phyloP scores from a whole-genome alignment of 2,329 filamentous ascomycete species.

The Allantophomopsis lycopodina region DNA sequence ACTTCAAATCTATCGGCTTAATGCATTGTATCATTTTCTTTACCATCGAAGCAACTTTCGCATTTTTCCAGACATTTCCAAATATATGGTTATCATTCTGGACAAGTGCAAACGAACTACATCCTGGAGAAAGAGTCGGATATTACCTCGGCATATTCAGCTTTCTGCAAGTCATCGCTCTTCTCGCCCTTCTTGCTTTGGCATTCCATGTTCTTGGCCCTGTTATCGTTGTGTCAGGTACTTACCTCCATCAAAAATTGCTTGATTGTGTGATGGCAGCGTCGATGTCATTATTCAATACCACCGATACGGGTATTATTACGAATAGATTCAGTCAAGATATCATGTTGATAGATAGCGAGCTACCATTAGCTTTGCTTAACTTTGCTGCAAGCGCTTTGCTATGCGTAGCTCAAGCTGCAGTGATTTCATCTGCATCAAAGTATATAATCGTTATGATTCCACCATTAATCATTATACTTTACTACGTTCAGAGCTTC shows the following conservation, averaged over 20 bases:
- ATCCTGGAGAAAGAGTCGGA: constrained; percentile 5
- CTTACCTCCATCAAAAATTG: background rate
- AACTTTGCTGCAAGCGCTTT: constrained; percentile 23
- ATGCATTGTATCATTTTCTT: constrained; percentile 7
- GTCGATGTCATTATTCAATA: constrained; percentile 3
- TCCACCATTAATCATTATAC: constrained; percentile 9
- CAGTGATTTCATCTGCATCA: constrained; percentile 21
- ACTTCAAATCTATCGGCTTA: constrained; percentile 7
- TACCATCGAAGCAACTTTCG: constrained; percentile 7
- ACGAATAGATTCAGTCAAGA: constrained; percentile 15
- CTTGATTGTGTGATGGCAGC: constrained; percentile 4
- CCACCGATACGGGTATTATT: constrained; percentile 5
- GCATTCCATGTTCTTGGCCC: background rate
- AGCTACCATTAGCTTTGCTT: constrained; percentile 8
- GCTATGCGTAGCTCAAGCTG: constrained; percentile 18
- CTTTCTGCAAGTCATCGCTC: constrained; percentile 2
- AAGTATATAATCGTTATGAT: constrained; percentile 1
- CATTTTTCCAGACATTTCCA: constrained; percentile 11
- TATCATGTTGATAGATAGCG: constrained; percentile 14
- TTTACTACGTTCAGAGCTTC: constrained; percentile 20
- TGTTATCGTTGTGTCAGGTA: background rate
- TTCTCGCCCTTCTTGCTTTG: background rate
- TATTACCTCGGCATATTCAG: constrained; percentile 10
- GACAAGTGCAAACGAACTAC: constrained; percentile 10
- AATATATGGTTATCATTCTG: constrained; percentile 18